Evolutionary conservation across 805 yeast species (phyloP), one percentile per base, ranked within the genome.

Genomic region (Kazachstania bromeliacearum): DNA sequence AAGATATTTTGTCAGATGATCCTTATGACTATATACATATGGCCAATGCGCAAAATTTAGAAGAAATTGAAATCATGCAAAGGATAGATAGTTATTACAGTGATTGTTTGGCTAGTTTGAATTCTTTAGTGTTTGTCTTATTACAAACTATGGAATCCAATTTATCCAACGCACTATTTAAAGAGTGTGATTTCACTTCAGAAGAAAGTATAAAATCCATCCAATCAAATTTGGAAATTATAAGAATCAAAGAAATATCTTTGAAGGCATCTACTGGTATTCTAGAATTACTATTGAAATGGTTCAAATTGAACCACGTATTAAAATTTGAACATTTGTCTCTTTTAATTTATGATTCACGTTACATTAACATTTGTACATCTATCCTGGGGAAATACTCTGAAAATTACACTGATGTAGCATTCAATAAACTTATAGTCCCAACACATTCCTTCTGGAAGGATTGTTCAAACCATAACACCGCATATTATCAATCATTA

Each of bases 281-380:
- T 1, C 37, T 85, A 1, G 46, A 62, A 8, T 47, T 73, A 15
- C 51, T 92, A 15, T 53, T 79, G 23, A 71, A 70, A 47, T 88
- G 96, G 96, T 79, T 84, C 54, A 83, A 82, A 51, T 55, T 70
- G 7, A 79, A 75, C 31, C 96, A 92, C 54, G 63, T 85, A 2
- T 55, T 88, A 43, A 88, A 89, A 55, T 78, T 70, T 54, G 94
- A 85, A 53, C 83, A 79, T 47, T 61, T 89, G 10, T 57, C 80
- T 5, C 71, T 83, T 0, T 53, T 88, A 29, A 56, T 92, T 18
- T 82, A 79, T 55, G 97, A 92, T 54, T 72, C 79, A 20, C 76
- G 77, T 39, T 80, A 48, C 39, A 50, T 64, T n/a, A 50, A 48
- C 15, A 47, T 49, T 3, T 46, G 55, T 24, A 42, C 53, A 1